Base-by-base conservation (phyloP, 2,329 filamentous ascomycete genomes). In the Grosmannia penicillata region DNA sequence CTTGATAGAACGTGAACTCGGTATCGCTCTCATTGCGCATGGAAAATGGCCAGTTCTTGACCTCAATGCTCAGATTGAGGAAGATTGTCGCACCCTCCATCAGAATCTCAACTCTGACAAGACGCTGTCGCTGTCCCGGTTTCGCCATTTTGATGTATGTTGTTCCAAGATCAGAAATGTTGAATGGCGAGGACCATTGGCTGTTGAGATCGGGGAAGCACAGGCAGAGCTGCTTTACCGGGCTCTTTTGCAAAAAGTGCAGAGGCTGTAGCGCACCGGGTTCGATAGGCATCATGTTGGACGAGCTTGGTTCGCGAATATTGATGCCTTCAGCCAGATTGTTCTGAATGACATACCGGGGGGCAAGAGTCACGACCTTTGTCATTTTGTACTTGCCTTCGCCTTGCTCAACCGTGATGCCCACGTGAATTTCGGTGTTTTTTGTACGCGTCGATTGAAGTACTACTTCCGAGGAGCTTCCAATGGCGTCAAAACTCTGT, bases 21-120 rank as follows among this genome's bases (percentile, higher is more conserved):
- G 81, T 82, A 51, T 96, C 89, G 52, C 89, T 96, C 61, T 96
- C 91, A 53, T 98, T 98, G 47, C 91, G 81, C 78, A 98, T 95
- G 0, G 87, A 95, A 61, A 91, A 98, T 0, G 91, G 91, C 91
- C 91, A 98, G 53, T 93, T 85, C 57, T 91, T 93, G 6, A 75
- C 86, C 61, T 98, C 91, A 48, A 89, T 67, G 52, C 78, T 91
- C 42, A 98, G 70, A 51, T 94, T 84, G 25, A 96, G 58, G 66
- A 96, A 98, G 29, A 98, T 80, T 1, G 89, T 96, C 0, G 89
- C 84, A 44, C 83, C 77, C 56, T 98, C 93, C 70, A 95, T 79
- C 33, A 98, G 66, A 31, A 95, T 74, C 54, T 98, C 91, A 11
- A 93, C 72, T 36, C 89, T 76, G 34, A 96, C 74, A 9, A 98